These are phyloP conservation scores for Russula foetens DNA, from an alignment of 768 basidiomycete species.

Conservation along the genomic window DNA sequence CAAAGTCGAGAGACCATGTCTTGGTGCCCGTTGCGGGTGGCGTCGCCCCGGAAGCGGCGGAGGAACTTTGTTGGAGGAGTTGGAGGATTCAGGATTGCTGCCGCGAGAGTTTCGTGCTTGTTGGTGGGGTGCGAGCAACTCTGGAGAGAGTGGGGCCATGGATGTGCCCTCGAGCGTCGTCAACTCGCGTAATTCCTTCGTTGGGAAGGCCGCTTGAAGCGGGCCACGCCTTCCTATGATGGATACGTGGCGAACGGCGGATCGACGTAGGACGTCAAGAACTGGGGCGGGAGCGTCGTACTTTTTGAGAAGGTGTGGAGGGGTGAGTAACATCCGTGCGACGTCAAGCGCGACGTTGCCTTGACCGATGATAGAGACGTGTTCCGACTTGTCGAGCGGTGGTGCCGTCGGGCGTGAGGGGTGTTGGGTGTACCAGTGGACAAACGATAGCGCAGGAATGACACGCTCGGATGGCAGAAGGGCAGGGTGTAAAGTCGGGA, in stretches of 20 bases:
- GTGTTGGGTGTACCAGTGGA: slow-evolving; percentile 96
- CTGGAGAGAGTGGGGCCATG: slow-evolving; percentile 52
- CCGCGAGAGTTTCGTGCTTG: slow-evolving; percentile 37
- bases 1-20: slow-evolving; percentile 80
- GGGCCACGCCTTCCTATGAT: slow-evolving; percentile 85
- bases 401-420: slow-evolving; percentile 59
- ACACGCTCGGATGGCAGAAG: slow-evolving; percentile 43
- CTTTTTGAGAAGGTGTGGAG: slow-evolving; percentile 47
- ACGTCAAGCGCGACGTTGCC: slow-evolving; percentile 94
- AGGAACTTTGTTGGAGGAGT: slow-evolving; percentile 59
- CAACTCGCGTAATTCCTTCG: slow-evolving; percentile 90
- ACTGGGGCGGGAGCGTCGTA: slow-evolving; percentile 78
- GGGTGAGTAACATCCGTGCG: slow-evolving; percentile 80
- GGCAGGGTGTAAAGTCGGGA: slow-evolving; percentile 50
- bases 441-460: slow-evolving; percentile 71
- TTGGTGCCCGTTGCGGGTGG: slow-evolving; percentile 37
- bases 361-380: slow-evolving; percentile 84
- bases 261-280: slow-evolving; percentile 54
- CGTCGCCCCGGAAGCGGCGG: slow-evolving; percentile 22
- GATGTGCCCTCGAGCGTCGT: slow-evolving; percentile 49
- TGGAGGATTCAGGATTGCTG: slow-evolving; percentile 62
- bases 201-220: slow-evolving; percentile 81
- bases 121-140: slow-evolving; percentile 35
- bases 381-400: slow-evolving; percentile 51
- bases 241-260: slow-evolving; percentile 64